Evolutionary conservation across 192 early-diverging fungal genomes (phyloP).

Genomic region (Backusella tuberculispora): DNA sequence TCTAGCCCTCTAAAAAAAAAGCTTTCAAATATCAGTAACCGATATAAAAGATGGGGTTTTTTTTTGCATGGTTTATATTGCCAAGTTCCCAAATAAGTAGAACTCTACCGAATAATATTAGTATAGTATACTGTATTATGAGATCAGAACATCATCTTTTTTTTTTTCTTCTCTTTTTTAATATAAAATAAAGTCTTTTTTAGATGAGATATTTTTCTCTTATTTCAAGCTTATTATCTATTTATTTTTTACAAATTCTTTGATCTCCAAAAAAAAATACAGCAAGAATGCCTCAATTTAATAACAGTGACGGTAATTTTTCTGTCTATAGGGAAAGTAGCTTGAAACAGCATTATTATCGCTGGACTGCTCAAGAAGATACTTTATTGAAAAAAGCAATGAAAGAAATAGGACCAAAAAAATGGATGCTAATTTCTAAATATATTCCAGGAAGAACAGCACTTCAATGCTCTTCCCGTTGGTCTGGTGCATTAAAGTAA

Average conservation of each 20-base stretch:
- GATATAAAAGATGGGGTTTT: no score
- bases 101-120: neutral
- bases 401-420: constrained; percentile 43
- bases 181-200: neutral
- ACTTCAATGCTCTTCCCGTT: constrained; percentile 51
- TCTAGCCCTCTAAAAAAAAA: neutral
- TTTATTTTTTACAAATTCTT: neutral
- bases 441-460: constrained; percentile 49
- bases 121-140: neutral
- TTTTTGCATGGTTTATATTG: neutral
- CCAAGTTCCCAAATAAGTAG: neutral
- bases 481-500: constrained; percentile 52
- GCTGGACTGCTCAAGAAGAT: constrained; percentile 50
- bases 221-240: neutral
- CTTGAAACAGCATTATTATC: neutral
- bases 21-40: no score
- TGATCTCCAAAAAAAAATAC: neutral
- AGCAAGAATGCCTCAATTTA: neutral
- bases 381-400: constrained; percentile 40
- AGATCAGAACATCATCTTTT: neutral
- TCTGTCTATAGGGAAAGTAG: neutral
- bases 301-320: neutral
- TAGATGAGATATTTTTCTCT: neutral
- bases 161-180: neutral
- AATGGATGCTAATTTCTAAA: constrained; percentile 48